Evolutionary conservation across 495 filamentous ascomycete species (phyloP).

Genomic region (Xylaria curta): DNA sequence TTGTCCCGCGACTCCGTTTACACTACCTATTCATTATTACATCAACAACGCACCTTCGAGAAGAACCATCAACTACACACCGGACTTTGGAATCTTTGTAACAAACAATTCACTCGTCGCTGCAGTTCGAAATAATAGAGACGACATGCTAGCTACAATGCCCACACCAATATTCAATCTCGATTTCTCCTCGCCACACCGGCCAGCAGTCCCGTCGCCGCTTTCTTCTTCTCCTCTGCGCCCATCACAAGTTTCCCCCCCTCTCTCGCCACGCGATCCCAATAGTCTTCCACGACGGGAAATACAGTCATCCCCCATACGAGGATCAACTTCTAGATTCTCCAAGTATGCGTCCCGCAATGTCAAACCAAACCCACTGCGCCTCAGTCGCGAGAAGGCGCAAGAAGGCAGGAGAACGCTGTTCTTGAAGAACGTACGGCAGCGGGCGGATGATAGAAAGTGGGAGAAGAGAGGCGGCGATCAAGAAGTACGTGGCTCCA

Average conservation of each 20-base stretch:
- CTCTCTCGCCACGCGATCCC: constrained; percentile 35
- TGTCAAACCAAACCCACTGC: constrained; percentile 48
- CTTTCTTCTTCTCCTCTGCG: constrained; percentile 45
- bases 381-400: constrained; percentile 49
- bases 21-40: not conserved
- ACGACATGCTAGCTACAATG: constrained; percentile 45
- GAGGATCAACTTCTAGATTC: constrained; percentile 32
- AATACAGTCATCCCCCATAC: constrained; percentile 46
- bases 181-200: constrained; percentile 41
- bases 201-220: constrained; percentile 41
- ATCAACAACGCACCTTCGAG: constrained; percentile 9
- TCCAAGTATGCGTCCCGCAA: constrained; percentile 39
- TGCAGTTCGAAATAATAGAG: not conserved
- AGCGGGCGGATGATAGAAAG: constrained; percentile 68
- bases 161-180: constrained; percentile 36
- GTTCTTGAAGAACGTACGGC: constrained; percentile 80
- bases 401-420: constrained; percentile 63
- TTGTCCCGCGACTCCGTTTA: not conserved
- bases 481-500: constrained; percentile 68
- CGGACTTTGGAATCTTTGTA: not conserved
- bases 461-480: constrained; percentile 72
- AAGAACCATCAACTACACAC: not conserved
- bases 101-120: not conserved
- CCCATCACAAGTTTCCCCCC: constrained; percentile 37
- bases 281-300: constrained; percentile 37